phyloP scores from a whole-genome alignment of 164 flowering plant genomes.

The Santalum album region DNA sequence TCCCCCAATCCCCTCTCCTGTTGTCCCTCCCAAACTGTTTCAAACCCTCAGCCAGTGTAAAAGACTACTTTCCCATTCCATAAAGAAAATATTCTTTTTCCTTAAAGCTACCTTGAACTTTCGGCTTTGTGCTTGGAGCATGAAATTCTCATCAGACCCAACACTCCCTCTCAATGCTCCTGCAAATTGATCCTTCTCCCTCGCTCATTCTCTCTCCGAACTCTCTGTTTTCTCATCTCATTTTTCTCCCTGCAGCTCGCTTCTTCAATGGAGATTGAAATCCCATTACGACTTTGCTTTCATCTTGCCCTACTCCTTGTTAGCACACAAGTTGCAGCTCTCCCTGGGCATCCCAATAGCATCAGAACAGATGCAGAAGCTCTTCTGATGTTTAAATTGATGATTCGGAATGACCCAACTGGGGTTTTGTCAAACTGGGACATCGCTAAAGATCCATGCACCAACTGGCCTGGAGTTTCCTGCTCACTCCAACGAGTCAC shows the following conservation, averaged over 20 bases:
- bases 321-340: constrained; percentile 3
- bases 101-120: not conserved
- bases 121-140: not conserved
- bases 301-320: constrained; percentile 15
- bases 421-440: constrained; percentile 55
- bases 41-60: not conserved
- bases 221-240: not conserved
- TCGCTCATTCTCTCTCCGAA: not conserved
- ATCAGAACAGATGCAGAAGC: constrained; percentile 45
- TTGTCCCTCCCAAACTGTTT: not conserved
- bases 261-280: constrained; percentile 31
- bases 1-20: not conserved
- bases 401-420: constrained; percentile 53
- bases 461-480: constrained; percentile 54
- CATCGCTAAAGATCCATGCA: constrained; percentile 35
- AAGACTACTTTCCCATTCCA: not conserved
- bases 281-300: constrained; percentile 20
- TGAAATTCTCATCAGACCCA: not conserved
- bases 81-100: not conserved
- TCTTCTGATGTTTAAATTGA: constrained; percentile 50
- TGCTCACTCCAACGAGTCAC: constrained; percentile 52
- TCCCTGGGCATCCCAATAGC: constrained; percentile 10
- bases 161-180: not conserved
- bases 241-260: constrained; percentile 1
- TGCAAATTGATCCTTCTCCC: not conserved